Evolutionary conservation across 2,329 filamentous ascomycete genomes (phyloP), one percentile per base, ranked within the genome.

Genomic region (Alternaria arbusti): DNA sequence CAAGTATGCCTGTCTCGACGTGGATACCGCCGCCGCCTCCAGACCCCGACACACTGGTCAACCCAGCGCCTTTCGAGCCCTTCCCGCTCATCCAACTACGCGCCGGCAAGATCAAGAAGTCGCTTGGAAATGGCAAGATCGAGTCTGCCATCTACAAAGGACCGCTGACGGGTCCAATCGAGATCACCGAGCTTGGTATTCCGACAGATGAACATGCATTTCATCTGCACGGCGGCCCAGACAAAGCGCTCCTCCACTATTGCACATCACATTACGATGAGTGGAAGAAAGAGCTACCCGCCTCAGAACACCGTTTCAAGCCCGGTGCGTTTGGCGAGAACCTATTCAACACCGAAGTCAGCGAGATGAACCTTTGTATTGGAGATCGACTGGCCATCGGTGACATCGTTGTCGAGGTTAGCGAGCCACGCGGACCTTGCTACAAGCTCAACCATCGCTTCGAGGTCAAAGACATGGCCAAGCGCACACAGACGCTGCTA

Each of bases 381-480:
- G 89, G 89, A 22, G 89, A 91, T 68, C 79, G 87, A 13, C 80
- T 89, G 17, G 79, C 83, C 0, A 82, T 90, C 8, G 76, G 85
- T 0, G 78, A 49, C 3, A 81, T 87, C 0, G 61, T 87, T 3
- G 81, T 90, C 0, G 86, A 90, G 68, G 86, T 90, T 23, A 86
- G 84, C 65, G 79, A 90, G 23, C 89, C 89, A 0, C 84, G 89
- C 15, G 85, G 88, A 67, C 89, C 89, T 10, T 91, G 89, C 79
- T 91, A 86, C 80, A 91, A 91, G 73, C 83, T 91, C 9, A 91
- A 91, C 72, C 88, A 90, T 69, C 87, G 89, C 1, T 91, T 91
- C 74, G 83, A 85, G 32, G 79, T 89, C 10, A 87, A 87, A 69
- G 86, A 88, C 64, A 90, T 91, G 76, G 86, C 88, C 5, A 85